Evolutionary conservation across 176 grass and related monocot species (phyloP).

Genomic region (Bromus sterilis): DNA sequence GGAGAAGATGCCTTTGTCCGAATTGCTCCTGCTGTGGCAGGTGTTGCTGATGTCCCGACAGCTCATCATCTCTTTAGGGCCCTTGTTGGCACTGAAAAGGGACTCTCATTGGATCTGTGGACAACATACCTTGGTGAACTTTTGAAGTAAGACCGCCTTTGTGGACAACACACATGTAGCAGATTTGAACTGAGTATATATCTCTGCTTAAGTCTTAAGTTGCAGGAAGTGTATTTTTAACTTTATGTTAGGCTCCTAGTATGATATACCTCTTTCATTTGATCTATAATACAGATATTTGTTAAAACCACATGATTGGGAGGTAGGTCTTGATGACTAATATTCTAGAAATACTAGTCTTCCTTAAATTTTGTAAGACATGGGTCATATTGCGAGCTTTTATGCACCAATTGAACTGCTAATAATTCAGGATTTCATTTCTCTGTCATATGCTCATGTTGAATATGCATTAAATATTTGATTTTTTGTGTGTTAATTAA

Average conservation of each 20-base stretch:
- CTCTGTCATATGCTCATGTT: not conserved
- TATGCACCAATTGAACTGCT: not conserved
- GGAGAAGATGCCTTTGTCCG: conserved; percentile 88
- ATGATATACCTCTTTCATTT: not conserved
- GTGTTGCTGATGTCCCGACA: conserved; percentile 65
- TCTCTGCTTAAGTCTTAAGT: not conserved
- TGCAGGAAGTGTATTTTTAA: conserved; percentile 3
- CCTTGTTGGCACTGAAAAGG: conserved; percentile 67
- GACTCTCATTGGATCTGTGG: conserved; percentile 70
- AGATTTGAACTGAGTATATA: not conserved
- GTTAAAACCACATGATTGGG: not conserved
- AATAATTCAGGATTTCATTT: not conserved
- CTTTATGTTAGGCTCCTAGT: not conserved
- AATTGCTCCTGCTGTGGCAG: conserved; percentile 80
- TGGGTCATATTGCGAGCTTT: not conserved
- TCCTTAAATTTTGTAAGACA: conserved; percentile 12
- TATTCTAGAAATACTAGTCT: not conserved
- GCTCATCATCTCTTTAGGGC: conserved; percentile 84
- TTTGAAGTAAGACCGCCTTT: conserved; percentile 66
- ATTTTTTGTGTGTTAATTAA: conserved; percentile 5
- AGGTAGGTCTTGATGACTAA: not conserved
- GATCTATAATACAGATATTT: not conserved
- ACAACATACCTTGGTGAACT: conserved; percentile 78
- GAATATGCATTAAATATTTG: conserved; percentile 5
- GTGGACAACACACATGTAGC: not conserved